Evolutionary conservation across 2,329 filamentous ascomycete genomes (phyloP), one percentile per base, ranked within the genome.

Genomic region (Aureobasidium musti): DNA sequence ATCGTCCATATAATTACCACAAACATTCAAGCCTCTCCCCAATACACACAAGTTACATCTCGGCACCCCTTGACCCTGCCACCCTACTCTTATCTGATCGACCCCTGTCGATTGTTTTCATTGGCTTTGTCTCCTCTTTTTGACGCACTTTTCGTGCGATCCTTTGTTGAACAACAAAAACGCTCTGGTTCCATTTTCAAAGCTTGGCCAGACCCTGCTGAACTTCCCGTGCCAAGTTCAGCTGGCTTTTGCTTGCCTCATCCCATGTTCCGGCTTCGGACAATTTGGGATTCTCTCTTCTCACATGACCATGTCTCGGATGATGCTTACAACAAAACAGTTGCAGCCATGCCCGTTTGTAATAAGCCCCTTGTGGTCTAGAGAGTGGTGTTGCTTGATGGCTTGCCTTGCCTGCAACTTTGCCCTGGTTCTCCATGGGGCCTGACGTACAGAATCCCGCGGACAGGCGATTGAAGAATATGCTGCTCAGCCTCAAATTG

Each of bases 301-400:
- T 28, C 52, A 39, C 52, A 54, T 54, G 52, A 54, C n/a, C 33
- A 21, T 54, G 52, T 54, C 33, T 54, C 52, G 52, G 52, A 54
- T 39, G 28, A 3, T 35, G 13, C 28, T 37, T 13, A 23, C 14
- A 39, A 23, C 33, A 23, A 35, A 14, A 26, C 30, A n/a, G n/a
- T n/a, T n/a, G n/a, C 43, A 47, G 21, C 23, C 43, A 26, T 47
- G 21, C 21, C 43, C 10, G 7, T 47, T 26, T 26, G 19, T 39
- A 39, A 39, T n/a, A n/a, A n/a, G n/a, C n/a, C n/a, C n/a, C n/a
- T n/a, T n/a, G n/a, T n/a, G n/a, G n/a, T n/a, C n/a, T n/a, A 10
- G 8, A 35, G 41, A 45, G 7, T 21, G n/a, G n/a, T 41, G 5
- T 5, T 21, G 14, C 41, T 26, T 26, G 21, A 26, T 47, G 45